Evolutionary conservation across 2,329 filamentous ascomycete species (phyloP).

Genomic region (Colletotrichum lini): DNA sequence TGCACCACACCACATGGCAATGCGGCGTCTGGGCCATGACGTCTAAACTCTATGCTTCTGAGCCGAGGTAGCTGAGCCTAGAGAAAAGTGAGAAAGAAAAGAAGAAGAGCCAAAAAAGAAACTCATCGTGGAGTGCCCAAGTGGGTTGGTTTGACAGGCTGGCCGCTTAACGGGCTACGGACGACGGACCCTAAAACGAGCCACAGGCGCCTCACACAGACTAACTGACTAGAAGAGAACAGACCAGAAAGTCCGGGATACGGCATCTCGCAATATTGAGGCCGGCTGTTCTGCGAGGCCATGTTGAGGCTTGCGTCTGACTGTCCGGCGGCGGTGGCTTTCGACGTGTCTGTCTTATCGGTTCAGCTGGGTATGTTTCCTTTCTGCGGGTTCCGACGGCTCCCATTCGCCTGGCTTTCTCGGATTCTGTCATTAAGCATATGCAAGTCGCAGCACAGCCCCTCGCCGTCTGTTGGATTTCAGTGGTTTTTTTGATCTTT

Average conservation of each 20-base stretch:
- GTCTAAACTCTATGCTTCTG: not conserved
- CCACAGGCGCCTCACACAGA: slow-evolving; percentile 10
- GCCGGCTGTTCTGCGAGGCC: slow-evolving; percentile 1
- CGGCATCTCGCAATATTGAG: not conserved
- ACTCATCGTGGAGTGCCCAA: not conserved
- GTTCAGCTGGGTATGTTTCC: slow-evolving; percentile 1
- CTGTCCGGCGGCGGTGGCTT: not conserved
- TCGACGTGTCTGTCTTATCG: not conserved
- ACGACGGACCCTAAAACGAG: not conserved
- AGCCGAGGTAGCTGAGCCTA: not conserved
- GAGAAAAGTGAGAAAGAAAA: not conserved
- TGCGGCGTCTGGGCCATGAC: not conserved
- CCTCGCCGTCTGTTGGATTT: slow-evolving; percentile 41
- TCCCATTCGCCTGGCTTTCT: slow-evolving; percentile 48
- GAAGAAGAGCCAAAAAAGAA: not conserved
- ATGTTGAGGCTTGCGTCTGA: slow-evolving; percentile 16
- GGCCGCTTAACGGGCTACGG: slow-evolving; percentile 13
- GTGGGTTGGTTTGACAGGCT: not conserved
- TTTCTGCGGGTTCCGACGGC: slow-evolving; percentile 45
- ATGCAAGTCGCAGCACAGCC: slow-evolving; percentile 55
- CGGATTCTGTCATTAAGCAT: slow-evolving; percentile 51
- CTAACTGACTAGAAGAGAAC: slow-evolving; percentile 7
- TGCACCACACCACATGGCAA: no score
- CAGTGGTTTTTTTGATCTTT: slow-evolving; percentile 18
- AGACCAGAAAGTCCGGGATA: slow-evolving; percentile 6